Evolutionary conservation across 768 basidiomycete genomes (phyloP), one percentile per base, ranked within the genome.

Genomic region (Fomitopsis serialis): DNA sequence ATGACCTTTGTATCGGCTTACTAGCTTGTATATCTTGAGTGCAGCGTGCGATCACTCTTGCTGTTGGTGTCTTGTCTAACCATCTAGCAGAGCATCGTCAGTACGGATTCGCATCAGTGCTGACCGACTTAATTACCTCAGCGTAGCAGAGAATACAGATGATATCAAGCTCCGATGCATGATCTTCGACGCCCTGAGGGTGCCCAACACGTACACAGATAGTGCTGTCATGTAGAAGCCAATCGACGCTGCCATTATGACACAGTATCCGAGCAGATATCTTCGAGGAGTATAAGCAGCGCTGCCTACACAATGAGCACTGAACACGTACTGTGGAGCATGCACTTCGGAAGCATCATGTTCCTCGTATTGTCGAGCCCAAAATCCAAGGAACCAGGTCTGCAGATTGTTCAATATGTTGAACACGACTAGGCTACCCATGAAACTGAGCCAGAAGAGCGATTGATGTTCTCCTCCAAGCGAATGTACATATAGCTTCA

Each of bases 31-130:
- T 84, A 62, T 89, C 87, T 54, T 85, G 80, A 1, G 86, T 87
- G 64, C 81, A 82, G 48, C 86, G 75, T 25, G 82, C 70, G 45
- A 87, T 80, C 50, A 90, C 78, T 4, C 87, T 78, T 6, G 78
- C 77, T 0, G 73, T 70, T 1, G 79, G 79, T 8, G 77, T 78
- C 13, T 65, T 74, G 55, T 81, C 80, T 6, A 81, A 66, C 75
- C 76, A 80, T 52, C 79, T 76, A 25, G 2, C 4, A 10, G 36
- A 1, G n/a, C n/a, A n/a, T 35, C 21, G 21, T 22, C 32, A 42
- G 17, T 9, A 12, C 17, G 13, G 36, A 5, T 11, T 27, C 13
- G 22, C 48, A 23, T 19, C 3, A 22, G 34, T 32, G 11, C 1
- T 13, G 4, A 17, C n/a, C 22, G 27, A 54, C 1, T 53, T 6